Evolutionary conservation across 495 filamentous ascomycete genomes (phyloP), one percentile per base, ranked within the genome.

Genomic region (Lepraria neglecta): DNA sequence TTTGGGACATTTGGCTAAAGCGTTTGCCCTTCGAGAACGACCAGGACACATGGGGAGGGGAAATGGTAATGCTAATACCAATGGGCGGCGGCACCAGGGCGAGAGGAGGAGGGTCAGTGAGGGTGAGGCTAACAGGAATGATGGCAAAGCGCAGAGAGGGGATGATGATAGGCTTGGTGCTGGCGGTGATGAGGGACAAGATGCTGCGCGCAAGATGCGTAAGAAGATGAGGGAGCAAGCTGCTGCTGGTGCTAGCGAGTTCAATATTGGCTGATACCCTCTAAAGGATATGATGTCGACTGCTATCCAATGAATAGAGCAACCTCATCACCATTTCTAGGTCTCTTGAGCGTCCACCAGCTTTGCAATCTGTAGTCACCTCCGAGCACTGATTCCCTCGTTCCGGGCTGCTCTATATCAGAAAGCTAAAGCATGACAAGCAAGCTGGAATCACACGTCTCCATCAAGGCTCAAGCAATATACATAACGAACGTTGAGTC

Each of bases 1-100:
- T 72, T 75, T 96, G 6, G 95, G 94, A 2, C 94, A 98, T 78
- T 76, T 95, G 64, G 94, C 94, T 0, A 98, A 98, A 78, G 86
- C 84, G 44, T 98, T 95, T 70, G 94, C 82, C 3, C 72, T 98
- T 66, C 82, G 94, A 57, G 94, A 97, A 68, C 84, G 87, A 46
- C 94, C 95, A 0, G 88, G 89, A 3, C 87, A 87, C 46, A 94
- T 98, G 69, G 87, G 86, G 64, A 71, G 78, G 63, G 45, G 62
- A 51, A 45, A 46, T 47, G n/a, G 69, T 19, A 73, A 73, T 54
- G 77, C 77, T 38, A 74, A 75, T 11, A 69, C 71, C 33, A 78
- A 75, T 11, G 46, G 46, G 73, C 77, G 77, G 4, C 71, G 77
- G 24, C 59, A 44, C 11, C 66, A 70, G 7, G 71, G 73, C 17